phyloP scores from a whole-genome alignment of 441 rosid species.

The Jatropha multifida region DNA sequence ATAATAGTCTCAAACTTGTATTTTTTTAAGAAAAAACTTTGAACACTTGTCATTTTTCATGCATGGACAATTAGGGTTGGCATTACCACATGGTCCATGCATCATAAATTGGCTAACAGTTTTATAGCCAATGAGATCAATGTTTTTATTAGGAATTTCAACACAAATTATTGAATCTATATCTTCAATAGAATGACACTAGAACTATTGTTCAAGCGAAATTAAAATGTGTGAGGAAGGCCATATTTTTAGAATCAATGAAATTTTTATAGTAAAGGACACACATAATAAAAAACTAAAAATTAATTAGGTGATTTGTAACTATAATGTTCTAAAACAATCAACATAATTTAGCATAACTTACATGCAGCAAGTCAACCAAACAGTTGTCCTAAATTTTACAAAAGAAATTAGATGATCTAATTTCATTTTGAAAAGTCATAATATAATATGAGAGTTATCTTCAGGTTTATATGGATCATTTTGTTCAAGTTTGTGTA shows the following conservation, averaged over 20 bases:
- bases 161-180: neutral
- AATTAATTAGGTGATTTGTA: no score
- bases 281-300: no score
- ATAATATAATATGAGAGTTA: neutral
- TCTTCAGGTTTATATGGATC: neutral
- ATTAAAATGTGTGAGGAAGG: neutral
- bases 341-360: no score
- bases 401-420: no score
- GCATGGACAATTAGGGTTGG: neutral
- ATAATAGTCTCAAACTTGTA: neutral
- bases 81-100: constrained; percentile 6
- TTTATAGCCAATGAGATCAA: neutral
- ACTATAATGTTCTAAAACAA: no score
- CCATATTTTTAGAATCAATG: neutral
- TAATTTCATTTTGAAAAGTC: no score
- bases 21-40: neutral
- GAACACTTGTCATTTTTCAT: neutral
- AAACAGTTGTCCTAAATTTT: no score
- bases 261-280: no score
- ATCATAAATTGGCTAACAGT: neutral
- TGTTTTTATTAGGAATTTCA: neutral
- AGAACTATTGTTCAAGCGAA: neutral
- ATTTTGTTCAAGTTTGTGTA: neutral
- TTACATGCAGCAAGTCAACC: no score
- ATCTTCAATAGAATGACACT: neutral